These are phyloP conservation scores for Arabidopsis suecica DNA, from an alignment of 345 rosid species.

Conservation along the genomic window DNA sequence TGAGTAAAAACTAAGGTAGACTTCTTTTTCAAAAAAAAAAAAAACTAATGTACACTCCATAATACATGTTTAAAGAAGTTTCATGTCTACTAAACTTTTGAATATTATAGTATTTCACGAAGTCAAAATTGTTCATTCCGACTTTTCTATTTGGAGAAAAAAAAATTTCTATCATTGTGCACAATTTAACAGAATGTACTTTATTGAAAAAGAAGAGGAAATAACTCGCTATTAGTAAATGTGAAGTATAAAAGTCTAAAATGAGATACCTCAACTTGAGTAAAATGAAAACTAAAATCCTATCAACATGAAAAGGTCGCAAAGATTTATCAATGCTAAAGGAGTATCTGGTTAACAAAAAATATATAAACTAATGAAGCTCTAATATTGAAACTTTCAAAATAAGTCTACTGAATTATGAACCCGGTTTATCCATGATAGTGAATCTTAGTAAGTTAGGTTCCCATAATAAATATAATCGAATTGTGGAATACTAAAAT, in stretches of 20 bases:
- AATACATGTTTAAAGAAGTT: conserved; percentile 3
- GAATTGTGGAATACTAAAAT: not conserved
- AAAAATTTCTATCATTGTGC: not conserved
- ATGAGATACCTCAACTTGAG: conserved; percentile 6
- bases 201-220: not conserved
- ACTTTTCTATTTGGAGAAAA: conserved; percentile 22
- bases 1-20: not conserved
- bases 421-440: not conserved
- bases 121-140: not conserved
- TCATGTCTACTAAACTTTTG: not conserved
- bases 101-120: not conserved
- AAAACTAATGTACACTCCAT: not conserved
- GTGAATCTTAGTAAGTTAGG: not conserved
- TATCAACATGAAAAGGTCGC: not conserved
- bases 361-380: not conserved
- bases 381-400: conserved; percentile 12
- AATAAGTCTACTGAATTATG: conserved; percentile 2
- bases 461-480: not conserved
- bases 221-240: not conserved
- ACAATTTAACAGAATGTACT: not conserved
- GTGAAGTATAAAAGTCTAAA: conserved; percentile 20
- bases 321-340: not conserved
- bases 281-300: conserved; percentile 11
- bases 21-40: not conserved
- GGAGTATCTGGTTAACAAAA: too few species aligned